Evolutionary conservation across 306 rosid species (phyloP).

Genomic region (Herpetospermum pedunculosum): DNA sequence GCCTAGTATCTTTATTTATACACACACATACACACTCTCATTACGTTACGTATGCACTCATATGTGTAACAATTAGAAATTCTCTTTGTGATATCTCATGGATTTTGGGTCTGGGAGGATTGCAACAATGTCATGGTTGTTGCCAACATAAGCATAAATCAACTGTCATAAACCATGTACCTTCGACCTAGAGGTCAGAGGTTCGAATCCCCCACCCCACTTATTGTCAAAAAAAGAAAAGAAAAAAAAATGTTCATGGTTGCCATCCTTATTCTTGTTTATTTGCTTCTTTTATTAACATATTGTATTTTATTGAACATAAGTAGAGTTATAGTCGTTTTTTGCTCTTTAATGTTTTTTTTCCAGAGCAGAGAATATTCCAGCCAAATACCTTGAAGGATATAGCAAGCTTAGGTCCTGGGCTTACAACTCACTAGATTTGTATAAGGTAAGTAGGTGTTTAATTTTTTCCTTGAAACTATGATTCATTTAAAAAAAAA

Average conservation of each 20-base stretch:
- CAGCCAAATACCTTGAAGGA: constrained; percentile 65
- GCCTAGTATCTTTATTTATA: background rate
- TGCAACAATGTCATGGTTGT: background rate
- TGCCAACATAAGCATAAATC: too few species aligned
- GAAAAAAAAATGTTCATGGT: too few species aligned
- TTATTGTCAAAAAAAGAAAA: too few species aligned
- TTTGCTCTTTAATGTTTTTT: background rate
- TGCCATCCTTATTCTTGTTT: background rate
- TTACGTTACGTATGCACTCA: background rate
- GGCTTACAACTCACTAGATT: constrained; percentile 69
- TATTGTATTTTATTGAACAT: background rate
- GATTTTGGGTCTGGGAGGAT: background rate
- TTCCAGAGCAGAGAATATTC: constrained; percentile 60
- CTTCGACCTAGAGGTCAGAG: too few species aligned
- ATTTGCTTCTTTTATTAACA: background rate
- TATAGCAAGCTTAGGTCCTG: constrained; percentile 78
- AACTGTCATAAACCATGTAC: too few species aligned
- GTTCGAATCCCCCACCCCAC: too few species aligned
- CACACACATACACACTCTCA: background rate
- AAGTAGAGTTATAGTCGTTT: background rate
- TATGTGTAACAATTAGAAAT: background rate
- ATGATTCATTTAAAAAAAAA: background rate
- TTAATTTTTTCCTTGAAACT: background rate
- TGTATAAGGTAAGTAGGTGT: constrained; percentile 47
- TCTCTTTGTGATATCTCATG: background rate